phyloP scores from a whole-genome alignment of 2,329 filamentous ascomycete species.

The Neofusicoccum umdonicola region DNA sequence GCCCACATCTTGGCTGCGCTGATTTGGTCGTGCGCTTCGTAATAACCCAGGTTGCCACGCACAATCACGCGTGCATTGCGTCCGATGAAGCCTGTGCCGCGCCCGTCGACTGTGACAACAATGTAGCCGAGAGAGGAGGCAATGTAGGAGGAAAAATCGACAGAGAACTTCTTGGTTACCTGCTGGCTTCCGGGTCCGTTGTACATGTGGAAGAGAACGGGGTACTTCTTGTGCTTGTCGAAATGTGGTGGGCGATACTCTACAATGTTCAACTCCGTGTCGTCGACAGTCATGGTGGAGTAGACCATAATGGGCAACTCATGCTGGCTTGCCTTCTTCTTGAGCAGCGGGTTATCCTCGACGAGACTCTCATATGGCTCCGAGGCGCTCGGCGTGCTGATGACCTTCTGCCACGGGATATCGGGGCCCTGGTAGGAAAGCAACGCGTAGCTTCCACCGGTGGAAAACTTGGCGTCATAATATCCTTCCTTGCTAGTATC shows the following conservation, averaged over 20 bases:
- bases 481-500: slow-evolving; percentile 72
- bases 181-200: slow-evolving; percentile 90
- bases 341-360: slow-evolving; percentile 73
- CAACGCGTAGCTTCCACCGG: slow-evolving; percentile 76
- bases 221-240: slow-evolving; percentile 77
- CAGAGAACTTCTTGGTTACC: slow-evolving; percentile 73
- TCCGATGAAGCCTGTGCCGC: slow-evolving; percentile 88
- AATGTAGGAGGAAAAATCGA: slow-evolving; percentile 90
- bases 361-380: slow-evolving; percentile 66
- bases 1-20: slow-evolving; percentile 83
- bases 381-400: slow-evolving; percentile 72
- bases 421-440: slow-evolving; percentile 79
- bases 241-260: slow-evolving; percentile 92
- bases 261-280: slow-evolving; percentile 68
- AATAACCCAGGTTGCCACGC: slow-evolving; percentile 78
- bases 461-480: slow-evolving; percentile 81
- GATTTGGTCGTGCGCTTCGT: slow-evolving; percentile 88
- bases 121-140: slow-evolving; percentile 85
- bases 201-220: slow-evolving; percentile 92
- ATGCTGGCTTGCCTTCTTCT: slow-evolving; percentile 67
- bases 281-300: slow-evolving; percentile 80
- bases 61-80: slow-evolving; percentile 79
- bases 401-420: slow-evolving; percentile 87
- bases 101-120: slow-evolving; percentile 89
- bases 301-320: slow-evolving; percentile 82